Percentiles rank a stretch among this genome's conserved stretches.
Evolutionary conservation across 129 eudicot species (phyloP).

Genomic region (Arctium minus): DNA sequence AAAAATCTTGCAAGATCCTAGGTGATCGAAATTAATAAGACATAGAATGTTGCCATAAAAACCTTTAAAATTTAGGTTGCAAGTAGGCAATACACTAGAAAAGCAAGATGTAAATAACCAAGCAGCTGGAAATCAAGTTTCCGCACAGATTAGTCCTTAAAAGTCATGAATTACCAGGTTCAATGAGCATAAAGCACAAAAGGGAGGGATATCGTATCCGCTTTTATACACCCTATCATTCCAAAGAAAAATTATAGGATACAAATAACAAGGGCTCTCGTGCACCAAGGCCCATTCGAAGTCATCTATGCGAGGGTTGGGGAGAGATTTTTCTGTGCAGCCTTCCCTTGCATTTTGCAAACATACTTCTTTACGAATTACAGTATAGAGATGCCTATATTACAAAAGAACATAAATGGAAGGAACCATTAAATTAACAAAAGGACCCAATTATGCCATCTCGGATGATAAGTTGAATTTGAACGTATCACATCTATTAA

Average conservation of each 20-base stretch:
- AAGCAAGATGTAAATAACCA: neutral
- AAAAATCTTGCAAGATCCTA: neutral
- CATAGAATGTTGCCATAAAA: neutral
- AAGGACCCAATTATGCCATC: neutral
- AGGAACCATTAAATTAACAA: neutral
- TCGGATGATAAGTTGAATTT: neutral
- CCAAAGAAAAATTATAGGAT: neutral
- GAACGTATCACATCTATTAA: neutral
- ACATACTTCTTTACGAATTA: too few species aligned
- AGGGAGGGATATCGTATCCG: neutral
- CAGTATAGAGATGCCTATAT: neutral
- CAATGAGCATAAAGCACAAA: neutral
- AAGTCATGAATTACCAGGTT: neutral
- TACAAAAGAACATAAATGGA: neutral
- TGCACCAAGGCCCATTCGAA: neutral
- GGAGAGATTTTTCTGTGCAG: neutral
- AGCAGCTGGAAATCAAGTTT: neutral
- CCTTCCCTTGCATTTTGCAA: neutral
- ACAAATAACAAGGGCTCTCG: neutral
- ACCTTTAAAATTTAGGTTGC: neutral
- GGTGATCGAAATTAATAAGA: neutral
- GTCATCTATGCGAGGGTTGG: neutral
- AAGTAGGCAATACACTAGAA: neutral
- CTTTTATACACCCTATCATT: neutral
- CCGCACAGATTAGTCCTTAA: neutral